A percentile compares a stretch with the other conserved stretches of the same genome.
These are phyloP conservation scores for Sugiyamaella smithiae DNA, from an alignment of 805 yeast genomes.

Conservation along the genomic window DNA sequence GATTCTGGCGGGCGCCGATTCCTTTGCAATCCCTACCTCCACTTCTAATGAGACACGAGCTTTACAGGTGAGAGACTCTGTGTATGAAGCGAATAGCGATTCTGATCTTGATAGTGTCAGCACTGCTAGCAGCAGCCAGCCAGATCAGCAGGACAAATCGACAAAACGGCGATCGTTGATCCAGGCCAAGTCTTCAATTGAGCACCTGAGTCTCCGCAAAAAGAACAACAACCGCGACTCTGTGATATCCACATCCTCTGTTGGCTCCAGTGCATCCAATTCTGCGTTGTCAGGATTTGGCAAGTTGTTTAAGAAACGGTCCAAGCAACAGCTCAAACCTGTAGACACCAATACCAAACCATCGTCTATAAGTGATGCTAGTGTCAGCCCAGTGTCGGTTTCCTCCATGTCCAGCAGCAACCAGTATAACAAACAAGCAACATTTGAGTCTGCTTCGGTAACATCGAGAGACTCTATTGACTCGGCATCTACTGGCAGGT, in stretches of 20 bases:
- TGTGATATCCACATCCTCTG: constrained; percentile 7
- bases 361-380: neutral
- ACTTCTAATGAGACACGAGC: neutral
- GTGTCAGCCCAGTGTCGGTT: constrained; percentile 3
- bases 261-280: constrained; percentile 2
- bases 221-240: constrained; percentile 10
- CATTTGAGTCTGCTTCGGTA: constrained; percentile 1
- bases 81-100: neutral
- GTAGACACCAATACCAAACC: neutral
- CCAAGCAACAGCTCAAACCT: constrained; percentile 9
- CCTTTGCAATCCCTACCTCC: neutral
- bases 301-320: constrained; percentile 20
- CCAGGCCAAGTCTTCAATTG: constrained; percentile 25
- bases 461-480: constrained; percentile 14
- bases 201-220: constrained; percentile 15
- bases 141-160: neutral
- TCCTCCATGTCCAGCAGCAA: neutral
- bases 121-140: neutral
- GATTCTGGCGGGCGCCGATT: neutral
- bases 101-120: constrained; percentile 8
- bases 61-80: neutral
- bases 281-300: constrained; percentile 17
- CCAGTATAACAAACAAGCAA: neutral
- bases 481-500: constrained; percentile 9
- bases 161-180: constrained; percentile 22